These are phyloP conservation scores for Paraphoma chrysanthemicola DNA, from an alignment of 2,329 filamentous ascomycete genomes.

Conservation along the genomic window DNA sequence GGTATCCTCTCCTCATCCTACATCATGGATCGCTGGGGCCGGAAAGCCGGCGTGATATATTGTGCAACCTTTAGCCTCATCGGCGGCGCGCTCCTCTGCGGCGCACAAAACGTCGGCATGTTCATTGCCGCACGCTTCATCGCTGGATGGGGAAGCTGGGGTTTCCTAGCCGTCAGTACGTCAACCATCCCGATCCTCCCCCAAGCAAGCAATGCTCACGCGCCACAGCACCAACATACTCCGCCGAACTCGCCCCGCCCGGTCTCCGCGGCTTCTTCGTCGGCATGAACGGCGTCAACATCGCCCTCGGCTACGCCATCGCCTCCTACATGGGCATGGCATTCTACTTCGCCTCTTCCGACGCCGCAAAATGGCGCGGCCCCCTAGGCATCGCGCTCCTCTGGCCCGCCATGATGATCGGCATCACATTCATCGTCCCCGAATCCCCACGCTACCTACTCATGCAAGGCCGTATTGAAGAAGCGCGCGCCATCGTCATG, in stretches of 20 bases:
- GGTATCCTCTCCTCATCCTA: conserved; percentile 20
- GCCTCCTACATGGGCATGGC: conserved; percentile 32
- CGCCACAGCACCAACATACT: conserved; percentile 23
- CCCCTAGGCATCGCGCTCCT: conserved; percentile 29
- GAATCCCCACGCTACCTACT: conserved; percentile 51
- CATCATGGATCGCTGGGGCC: conserved; percentile 26
- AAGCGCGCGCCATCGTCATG: conserved; percentile 17
- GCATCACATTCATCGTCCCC: conserved; percentile 23
- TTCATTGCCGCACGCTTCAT: conserved; percentile 72
- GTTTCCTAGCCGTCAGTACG: conserved; percentile 32
- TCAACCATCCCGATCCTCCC: not conserved
- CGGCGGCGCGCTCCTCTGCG: conserved; percentile 23
- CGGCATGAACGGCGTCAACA: conserved; percentile 31
- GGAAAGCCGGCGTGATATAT: conserved; percentile 27
- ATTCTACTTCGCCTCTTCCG: conserved; percentile 17
- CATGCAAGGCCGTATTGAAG: conserved; percentile 14
- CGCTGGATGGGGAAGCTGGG: conserved; percentile 62
- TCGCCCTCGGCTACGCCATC: conserved; percentile 28
- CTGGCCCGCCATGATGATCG: conserved; percentile 31
- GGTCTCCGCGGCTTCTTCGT: conserved; percentile 30
- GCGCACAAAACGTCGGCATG: conserved; percentile 20
- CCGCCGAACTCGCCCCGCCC: conserved; percentile 29
- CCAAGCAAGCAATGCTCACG: not conserved
- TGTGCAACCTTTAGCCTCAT: conserved; percentile 23
- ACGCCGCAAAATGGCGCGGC: conserved; percentile 31